These are phyloP conservation scores for Arthonia radiata DNA, from an alignment of 495 filamentous ascomycete species.

Conservation along the genomic window DNA sequence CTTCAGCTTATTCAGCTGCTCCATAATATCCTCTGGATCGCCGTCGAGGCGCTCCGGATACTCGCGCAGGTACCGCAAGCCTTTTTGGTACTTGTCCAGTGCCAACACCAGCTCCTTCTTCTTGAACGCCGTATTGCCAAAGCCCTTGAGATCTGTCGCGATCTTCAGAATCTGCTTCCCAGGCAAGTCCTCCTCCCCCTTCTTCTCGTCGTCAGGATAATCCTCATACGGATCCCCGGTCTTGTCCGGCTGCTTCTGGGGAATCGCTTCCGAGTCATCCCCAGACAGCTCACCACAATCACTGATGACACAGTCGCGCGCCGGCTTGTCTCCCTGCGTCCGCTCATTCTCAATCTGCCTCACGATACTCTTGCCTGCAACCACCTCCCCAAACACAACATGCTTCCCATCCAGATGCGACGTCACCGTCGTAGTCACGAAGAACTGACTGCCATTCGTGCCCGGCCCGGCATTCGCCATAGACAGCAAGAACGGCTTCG, in stretches of 20 bases:
- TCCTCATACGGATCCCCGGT: conserved; percentile 90
- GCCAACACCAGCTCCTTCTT: conserved; percentile 37
- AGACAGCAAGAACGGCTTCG: conserved; percentile 77
- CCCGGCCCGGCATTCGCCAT: conserved; percentile 96
- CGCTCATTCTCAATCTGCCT: conserved; percentile 70
- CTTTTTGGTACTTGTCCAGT: conserved; percentile 92
- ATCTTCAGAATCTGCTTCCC: conserved; percentile 49
- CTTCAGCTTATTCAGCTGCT: conserved; percentile 43
- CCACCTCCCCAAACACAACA: conserved; percentile 92
- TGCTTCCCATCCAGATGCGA: conserved; percentile 92
- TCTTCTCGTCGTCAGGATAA: conserved; percentile 61
- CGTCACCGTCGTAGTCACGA: conserved; percentile 80
- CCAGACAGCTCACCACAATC: conserved; percentile 72
- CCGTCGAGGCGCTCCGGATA: conserved; percentile 43
- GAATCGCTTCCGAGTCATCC: conserved; percentile 34
- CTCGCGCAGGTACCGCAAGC: conserved; percentile 80
- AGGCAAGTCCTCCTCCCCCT: conserved; percentile 23
- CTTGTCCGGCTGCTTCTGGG: conserved; percentile 40
- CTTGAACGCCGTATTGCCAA: conserved; percentile 85
- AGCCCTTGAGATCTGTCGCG: conserved; percentile 71
- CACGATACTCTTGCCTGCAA: conserved; percentile 74
- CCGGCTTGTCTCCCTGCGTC: conserved; percentile 67
- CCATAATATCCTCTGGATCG: conserved; percentile 39
- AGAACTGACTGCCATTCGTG: conserved; percentile 97
- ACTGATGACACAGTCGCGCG: conserved; percentile 41